Evolutionary conservation across 805 yeast species (phyloP), one percentile per base, ranked within the genome.

Genomic region (Teunomyces funiuensis): DNA sequence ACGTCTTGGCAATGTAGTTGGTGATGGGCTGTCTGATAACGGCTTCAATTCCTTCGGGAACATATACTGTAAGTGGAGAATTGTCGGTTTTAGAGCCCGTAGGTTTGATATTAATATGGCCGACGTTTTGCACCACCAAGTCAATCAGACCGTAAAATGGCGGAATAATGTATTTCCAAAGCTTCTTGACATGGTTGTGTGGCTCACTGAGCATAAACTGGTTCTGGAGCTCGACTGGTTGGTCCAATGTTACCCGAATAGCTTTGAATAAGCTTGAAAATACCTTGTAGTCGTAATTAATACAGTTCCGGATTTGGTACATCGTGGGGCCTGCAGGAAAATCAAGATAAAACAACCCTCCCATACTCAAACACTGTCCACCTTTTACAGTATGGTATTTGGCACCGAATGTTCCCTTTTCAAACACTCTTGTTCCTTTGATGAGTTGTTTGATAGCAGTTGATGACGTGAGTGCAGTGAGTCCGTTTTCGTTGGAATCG

Each of bases 91-190:
- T 57, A 1, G 57, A 43, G 1, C 88, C 85, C 0, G 86, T 81
- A 2, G 89, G 83, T 5, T 70, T 72, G 11, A 85, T 57, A 27
- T 79, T 74, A 2, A 85, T 46, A 50, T 73, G 81, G 0, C 93
- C 93, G n/a, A 81, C 55, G 45, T 80, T 80, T 39, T 77, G 78
- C 7, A 85, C 50, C 2, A 85, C 83, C 19, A 85, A 52, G 51
- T 85, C 95, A 7, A 85, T 63, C 4, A 76, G 56, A 0, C 91
- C 91, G 44, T 61, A 66, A 50, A 85, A 85, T n/a, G 88, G 86
- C 0, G 93, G 91, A 3, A 85, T 67, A 2, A 76, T 66, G 46
- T 73, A 82, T 36, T 52, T 29, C 41, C 22, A 44, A 48, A 28
- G 45, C 43, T 79, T 62, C n/a, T 43, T 46, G 11, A 60, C 41